Evolutionary conservation across 768 basidiomycete genomes (phyloP), one percentile per base, ranked within the genome.

Genomic region (Amanita phalloides): DNA sequence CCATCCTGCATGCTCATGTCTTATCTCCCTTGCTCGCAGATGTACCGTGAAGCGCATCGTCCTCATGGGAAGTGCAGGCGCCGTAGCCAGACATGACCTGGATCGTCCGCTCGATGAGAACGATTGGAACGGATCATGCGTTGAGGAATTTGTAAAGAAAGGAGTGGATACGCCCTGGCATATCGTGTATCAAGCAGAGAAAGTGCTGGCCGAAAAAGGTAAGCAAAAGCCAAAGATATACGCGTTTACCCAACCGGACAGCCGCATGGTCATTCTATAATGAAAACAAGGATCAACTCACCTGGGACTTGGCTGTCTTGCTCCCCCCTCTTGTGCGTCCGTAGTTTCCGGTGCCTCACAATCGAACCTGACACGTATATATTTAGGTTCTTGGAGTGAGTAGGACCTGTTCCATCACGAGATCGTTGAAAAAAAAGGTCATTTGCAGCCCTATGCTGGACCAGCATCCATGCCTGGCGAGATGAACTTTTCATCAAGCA

Each of bases 121-220:
- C n/a, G 70, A 86, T 63, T 88, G 86, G 87, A 84, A 85, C 57
- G 61, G 76, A 11, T 66, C 66, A 45, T 66, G 75, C 5, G 56
- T 77, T 20, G 58, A 66, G 45, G 65, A 69, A 7, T 70, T 77
- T 9, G 67, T 74, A 51, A 68, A 77, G 54, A 64, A 76, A 39
- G 82, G 82, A 0, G 61, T 64, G 11, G 67, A 73, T 1, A 75
- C 77, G 0, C 53, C 61, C 0, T 52, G 54, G 0, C 54, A 61
- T 14, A 54, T 63, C 14, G 78, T 74, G 57, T 88, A 88, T 61
- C 59, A 70, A n/a, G 78, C 81, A 2, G 77, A 76, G 17, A 88
- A 89, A 68, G 73, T 70, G 1, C 67, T 85, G 1, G 79, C 84
- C 0, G 87, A 90, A 65, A 70, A 67, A 65, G 72, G 79, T 75